Percentiles rank a stretch among this genome's conserved stretches.
Evolutionary conservation across 805 yeast genomes (phyloP).

Genomic region (Ogataea pignaliae): DNA sequence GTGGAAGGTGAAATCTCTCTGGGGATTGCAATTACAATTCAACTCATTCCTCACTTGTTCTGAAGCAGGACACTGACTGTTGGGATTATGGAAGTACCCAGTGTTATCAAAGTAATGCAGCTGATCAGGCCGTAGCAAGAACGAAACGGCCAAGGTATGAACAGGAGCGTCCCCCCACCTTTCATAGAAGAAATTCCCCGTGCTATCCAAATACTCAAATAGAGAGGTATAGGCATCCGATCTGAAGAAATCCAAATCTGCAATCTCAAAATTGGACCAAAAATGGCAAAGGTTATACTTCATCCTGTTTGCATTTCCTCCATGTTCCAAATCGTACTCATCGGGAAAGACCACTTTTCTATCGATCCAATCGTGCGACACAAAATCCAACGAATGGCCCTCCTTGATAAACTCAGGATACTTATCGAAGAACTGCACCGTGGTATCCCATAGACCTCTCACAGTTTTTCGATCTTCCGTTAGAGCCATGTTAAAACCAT

Average conservation of each 20-base stretch:
- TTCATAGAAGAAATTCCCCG: constrained; percentile 70
- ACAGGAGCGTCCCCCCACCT: constrained; percentile 81
- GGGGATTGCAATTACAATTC: constrained; percentile 47
- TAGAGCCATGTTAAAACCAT: constrained; percentile 48
- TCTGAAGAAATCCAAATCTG: constrained; percentile 53
- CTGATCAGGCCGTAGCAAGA: constrained; percentile 42
- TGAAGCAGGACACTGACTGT: constrained; percentile 54
- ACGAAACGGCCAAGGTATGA: constrained; percentile 60
- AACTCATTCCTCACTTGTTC: constrained; percentile 38
- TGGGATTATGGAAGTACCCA: constrained; percentile 54
- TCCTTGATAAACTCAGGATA: constrained; percentile 35
- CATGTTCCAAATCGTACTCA: constrained; percentile 14
- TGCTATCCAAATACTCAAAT: constrained; percentile 52
- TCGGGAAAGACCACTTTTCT: constrained; percentile 31
- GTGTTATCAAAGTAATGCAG: constrained; percentile 58
- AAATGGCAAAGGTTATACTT: constrained; percentile 53
- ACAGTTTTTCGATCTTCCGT: constrained; percentile 45
- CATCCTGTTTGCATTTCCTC: constrained; percentile 28
- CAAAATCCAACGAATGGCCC: constrained; percentile 40
- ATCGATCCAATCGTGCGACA: constrained; percentile 39
- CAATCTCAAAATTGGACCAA: constrained; percentile 69
- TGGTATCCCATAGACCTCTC: constrained; percentile 44
- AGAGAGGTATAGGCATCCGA: constrained; percentile 47
- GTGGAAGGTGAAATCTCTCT: constrained; percentile 46
- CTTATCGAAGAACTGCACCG: constrained; percentile 37